phyloP scores from a whole-genome alignment of 176 grass and related monocot species.

The Oryza punctata region DNA sequence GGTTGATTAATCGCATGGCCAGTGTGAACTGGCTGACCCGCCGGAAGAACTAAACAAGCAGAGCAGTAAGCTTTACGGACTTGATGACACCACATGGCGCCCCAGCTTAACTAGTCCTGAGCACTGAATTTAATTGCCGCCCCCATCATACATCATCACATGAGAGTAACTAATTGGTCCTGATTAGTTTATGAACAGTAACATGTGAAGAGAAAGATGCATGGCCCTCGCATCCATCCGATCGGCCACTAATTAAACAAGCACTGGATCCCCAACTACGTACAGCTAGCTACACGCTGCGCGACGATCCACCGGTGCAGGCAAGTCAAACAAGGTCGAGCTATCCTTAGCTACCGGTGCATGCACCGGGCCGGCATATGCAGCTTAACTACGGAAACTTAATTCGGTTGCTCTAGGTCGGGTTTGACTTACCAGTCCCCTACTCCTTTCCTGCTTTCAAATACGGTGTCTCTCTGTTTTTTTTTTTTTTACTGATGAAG shows the following conservation, averaged over 20 bases:
- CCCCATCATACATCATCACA: constrained; percentile 30
- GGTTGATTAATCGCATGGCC: not conserved
- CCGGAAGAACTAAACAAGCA: not conserved
- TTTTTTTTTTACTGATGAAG: not conserved
- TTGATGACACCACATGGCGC: constrained; percentile 42
- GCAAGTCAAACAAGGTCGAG: constrained; percentile 39
- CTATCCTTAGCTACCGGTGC: not conserved
- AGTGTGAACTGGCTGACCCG: not conserved
- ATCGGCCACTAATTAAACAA: constrained; percentile 23
- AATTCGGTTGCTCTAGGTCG: not conserved
- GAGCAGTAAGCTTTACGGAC: not conserved
- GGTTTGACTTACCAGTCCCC: not conserved
- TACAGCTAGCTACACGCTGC: not conserved
- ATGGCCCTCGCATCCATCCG: not conserved
- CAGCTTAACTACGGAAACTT: not conserved
- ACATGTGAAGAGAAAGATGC: constrained; percentile 15
- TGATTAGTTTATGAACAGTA: constrained; percentile 38
- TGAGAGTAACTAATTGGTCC: constrained; percentile 27
- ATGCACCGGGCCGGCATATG: not conserved
- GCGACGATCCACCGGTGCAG: not conserved
- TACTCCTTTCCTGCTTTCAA: not conserved
- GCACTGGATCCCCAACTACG: not conserved
- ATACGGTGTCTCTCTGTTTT: not conserved
- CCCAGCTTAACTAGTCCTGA: not conserved
- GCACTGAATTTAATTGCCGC: not conserved